phyloP scores from a whole-genome alignment of 352 stramenopile species.

The Globisporangium nodosum region DNA sequence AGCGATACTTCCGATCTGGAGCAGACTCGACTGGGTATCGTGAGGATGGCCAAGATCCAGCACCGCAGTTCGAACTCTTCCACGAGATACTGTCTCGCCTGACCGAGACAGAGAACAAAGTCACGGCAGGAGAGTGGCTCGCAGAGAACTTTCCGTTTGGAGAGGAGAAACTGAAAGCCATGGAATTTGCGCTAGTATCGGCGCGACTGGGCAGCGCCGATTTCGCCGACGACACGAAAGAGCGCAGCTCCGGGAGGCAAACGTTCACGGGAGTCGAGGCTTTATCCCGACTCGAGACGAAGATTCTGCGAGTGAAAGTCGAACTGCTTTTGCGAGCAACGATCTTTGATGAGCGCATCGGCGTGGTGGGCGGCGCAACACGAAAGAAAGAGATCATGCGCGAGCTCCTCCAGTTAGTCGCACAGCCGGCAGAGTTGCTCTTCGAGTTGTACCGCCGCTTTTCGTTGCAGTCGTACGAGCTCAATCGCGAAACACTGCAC shows the following conservation, averaged over 20 bases:
- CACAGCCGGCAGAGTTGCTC: conserved; percentile 32
- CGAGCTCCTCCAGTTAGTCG: conserved; percentile 25
- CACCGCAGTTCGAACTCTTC: conserved; percentile 22
- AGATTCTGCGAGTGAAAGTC: conserved; percentile 33
- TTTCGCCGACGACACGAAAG: background rate
- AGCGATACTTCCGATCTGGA: conserved; percentile 4
- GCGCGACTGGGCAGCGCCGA: conserved; percentile 3
- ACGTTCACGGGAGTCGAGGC: conserved; percentile 38
- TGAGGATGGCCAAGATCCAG: background rate
- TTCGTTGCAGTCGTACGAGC: conserved; percentile 24
- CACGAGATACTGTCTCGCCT: conserved; percentile 24
- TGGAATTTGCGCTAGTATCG: conserved; percentile 34
- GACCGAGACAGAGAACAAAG: conserved; percentile 29
- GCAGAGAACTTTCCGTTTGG: conserved; percentile 36
- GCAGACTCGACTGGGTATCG: background rate
- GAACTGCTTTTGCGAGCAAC: conserved; percentile 27
- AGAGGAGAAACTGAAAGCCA: conserved; percentile 35
- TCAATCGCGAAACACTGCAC: conserved; percentile 22
- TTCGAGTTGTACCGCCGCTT: conserved; percentile 40
- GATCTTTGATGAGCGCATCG: conserved; percentile 13
- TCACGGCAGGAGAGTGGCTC: conserved; percentile 50
- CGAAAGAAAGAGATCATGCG: conserved; percentile 12
- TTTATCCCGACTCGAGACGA: conserved; percentile 24
- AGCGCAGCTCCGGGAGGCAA: conserved; percentile 8
- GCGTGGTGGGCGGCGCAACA: conserved; percentile 3